Evolutionary conservation across 2,329 filamentous ascomycete species (phyloP), one percentile per base, ranked within the genome.

Genomic region (Penicillium brevicompactum): DNA sequence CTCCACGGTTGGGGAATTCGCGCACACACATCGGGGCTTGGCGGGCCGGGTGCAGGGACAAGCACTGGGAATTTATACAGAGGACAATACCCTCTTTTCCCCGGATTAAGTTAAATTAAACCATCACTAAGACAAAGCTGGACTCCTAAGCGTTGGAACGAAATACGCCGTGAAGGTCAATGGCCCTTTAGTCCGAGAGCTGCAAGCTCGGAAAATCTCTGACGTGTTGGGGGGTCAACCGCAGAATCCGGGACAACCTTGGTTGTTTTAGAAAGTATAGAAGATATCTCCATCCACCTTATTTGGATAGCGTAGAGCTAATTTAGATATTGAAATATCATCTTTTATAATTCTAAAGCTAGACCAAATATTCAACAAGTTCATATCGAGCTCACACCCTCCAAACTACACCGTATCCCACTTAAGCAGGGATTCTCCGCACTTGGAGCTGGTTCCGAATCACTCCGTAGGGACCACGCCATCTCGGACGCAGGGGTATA

Each of bases 361-460:
- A 18, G 18, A 18, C 2, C 18, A 18, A 18, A 18, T 34, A 11
- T 34, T 11, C 32, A 34, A 34, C 14, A 34, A 10, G 3, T 14
- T 34, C 11, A 11, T 13, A 34, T 34, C 8, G 32, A 44, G 3
- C 24, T 27, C 5, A 8, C 24, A 27, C 24, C 24, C 24, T 27
- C 5, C 5, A 6, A 6, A 6, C 5, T 8, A 32, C 10, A 40
- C 24, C 30, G 38, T 51, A 43, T 27, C 24, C 52, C 45, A 32
- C 32, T 55, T n/a, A 14, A 46, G 60, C 63, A 65, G 60, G 63
- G 62, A 61, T 65, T 66, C 63, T 66, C 63, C 63, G 63, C 62
- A 65, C 57, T 56, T 47, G 49, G 42, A 57, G 54, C 59, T 51
- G 57, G 59, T 66, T 66, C 63, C 63, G 63, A 65, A 56, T 64